These are phyloP conservation scores for Stentor coeruleus DNA, from an alignment of 73 alveolate genomes.

Conservation along the genomic window DNA sequence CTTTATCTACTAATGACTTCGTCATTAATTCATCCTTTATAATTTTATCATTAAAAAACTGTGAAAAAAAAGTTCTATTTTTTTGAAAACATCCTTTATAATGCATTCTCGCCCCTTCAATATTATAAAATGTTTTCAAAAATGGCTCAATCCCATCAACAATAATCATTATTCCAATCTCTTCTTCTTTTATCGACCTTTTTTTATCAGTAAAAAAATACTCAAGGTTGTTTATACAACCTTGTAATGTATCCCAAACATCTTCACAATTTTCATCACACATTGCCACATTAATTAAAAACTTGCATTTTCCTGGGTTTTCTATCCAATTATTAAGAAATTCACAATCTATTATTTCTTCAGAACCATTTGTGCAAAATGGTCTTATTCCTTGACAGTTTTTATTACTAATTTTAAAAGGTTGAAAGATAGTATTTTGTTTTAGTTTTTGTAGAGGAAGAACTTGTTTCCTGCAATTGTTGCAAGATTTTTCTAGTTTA, in stretches of 20 bases:
- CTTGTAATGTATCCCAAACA: conserved; percentile 33
- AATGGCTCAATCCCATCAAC: background rate
- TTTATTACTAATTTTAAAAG: background rate
- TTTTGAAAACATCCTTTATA: background rate
- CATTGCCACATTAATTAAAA: conserved; percentile 38
- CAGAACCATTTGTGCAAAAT: too few relatives aligned
- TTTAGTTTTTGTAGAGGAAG: background rate
- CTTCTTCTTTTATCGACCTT: background rate
- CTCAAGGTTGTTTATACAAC: conserved; percentile 30
- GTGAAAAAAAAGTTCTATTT: background rate
- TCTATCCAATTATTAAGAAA: background rate
- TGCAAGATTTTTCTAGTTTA: background rate
- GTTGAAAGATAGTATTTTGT: too few relatives aligned
- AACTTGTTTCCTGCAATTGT: background rate
- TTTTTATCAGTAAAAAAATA: background rate
- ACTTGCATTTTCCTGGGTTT: background rate
- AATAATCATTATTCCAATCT: background rate
- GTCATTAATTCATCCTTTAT: background rate
- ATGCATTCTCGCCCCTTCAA: background rate
- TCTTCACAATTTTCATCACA: conserved; percentile 38
- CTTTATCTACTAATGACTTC: background rate
- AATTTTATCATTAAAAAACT: background rate
- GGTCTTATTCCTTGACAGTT: background rate
- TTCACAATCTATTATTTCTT: background rate
- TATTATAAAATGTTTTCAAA: background rate